Percentiles rank a stretch among this genome's conserved stretches.
Conservation (phyloP, 345 rosid species). For the Arabidopsis arenosa region DNA sequence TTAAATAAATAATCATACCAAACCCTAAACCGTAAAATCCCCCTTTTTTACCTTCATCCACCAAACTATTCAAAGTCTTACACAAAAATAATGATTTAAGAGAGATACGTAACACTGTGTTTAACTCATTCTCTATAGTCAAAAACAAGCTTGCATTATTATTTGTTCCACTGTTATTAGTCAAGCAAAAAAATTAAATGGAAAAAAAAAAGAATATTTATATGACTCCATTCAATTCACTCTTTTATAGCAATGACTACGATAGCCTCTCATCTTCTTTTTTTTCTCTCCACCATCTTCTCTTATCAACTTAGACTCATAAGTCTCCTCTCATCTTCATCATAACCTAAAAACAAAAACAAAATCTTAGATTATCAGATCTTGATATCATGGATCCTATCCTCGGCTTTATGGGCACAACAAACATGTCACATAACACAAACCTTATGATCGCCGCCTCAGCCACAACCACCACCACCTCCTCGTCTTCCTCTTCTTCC, state of each 20-base stretch:
- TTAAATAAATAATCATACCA: neutral
- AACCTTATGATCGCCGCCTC: constrained; percentile 44
- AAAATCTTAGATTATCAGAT: constrained; percentile 12
- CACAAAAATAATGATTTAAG: constrained; percentile 21
- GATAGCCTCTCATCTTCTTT: constrained; percentile 26
- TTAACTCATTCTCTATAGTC: constrained; percentile 21
- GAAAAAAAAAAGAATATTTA: constrained; percentile 11
- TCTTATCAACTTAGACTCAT: constrained; percentile 37
- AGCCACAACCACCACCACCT: constrained; percentile 34
- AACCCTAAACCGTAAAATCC: neutral
- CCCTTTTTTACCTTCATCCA: neutral
- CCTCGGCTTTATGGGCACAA: constrained; percentile 52
- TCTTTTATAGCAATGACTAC: constrained; percentile 39
- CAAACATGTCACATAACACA: constrained; percentile 36
- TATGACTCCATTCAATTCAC: constrained; percentile 26
- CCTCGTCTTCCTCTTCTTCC: constrained; percentile 49
- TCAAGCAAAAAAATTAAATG: constrained; percentile 34
- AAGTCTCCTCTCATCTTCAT: constrained; percentile 30
- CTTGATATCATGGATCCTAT: constrained; percentile 56
- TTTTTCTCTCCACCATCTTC: constrained; percentile 32
- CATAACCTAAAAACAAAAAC: constrained; percentile 28
- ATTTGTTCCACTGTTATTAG: constrained; percentile 37
- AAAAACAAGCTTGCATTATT: constrained; percentile 33
- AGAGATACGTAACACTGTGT: constrained; percentile 7
- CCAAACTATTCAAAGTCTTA: constrained; percentile 18